These are phyloP conservation scores for Fragaria ananassa DNA, from an alignment of 306 rosid species.

Conservation along the genomic window DNA sequence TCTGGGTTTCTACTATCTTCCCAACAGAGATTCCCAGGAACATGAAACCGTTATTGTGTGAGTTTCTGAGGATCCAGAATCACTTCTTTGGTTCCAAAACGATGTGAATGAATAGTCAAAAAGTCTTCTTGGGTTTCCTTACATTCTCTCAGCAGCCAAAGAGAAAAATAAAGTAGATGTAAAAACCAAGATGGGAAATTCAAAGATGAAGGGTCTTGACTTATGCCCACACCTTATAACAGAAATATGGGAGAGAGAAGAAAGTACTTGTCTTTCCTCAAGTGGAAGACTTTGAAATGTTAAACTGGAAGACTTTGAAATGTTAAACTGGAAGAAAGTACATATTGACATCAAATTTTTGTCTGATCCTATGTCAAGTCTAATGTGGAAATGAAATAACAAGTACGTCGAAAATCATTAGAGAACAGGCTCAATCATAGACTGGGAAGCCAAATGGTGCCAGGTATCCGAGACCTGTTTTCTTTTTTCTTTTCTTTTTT, in stretches of 20 bases:
- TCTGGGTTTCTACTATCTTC: background rate
- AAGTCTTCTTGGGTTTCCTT: background rate
- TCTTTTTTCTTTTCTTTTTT: no score
- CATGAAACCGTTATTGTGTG: background rate
- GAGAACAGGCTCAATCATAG: no score
- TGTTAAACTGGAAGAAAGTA: background rate
- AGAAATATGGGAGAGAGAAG: background rate
- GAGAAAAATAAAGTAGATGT: background rate
- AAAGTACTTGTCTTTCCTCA: background rate
- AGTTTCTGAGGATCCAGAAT: background rate
- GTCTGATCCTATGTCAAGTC: background rate
- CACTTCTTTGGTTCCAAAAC: background rate
- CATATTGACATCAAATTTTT: background rate
- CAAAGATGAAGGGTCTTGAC: background rate
- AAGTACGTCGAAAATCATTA: background rate
- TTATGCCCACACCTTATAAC: background rate
- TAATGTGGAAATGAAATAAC: background rate
- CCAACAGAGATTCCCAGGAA: background rate
- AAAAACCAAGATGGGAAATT: background rate
- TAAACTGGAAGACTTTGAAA: background rate
- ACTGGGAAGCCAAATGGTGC: no score
- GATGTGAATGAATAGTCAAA: background rate
- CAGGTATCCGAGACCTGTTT: no score
- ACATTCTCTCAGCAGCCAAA: conserved; percentile 2
- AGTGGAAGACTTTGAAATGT: background rate